phyloP scores from a whole-genome alignment of 176 grass and related monocot species.

The Juncus effusus region DNA sequence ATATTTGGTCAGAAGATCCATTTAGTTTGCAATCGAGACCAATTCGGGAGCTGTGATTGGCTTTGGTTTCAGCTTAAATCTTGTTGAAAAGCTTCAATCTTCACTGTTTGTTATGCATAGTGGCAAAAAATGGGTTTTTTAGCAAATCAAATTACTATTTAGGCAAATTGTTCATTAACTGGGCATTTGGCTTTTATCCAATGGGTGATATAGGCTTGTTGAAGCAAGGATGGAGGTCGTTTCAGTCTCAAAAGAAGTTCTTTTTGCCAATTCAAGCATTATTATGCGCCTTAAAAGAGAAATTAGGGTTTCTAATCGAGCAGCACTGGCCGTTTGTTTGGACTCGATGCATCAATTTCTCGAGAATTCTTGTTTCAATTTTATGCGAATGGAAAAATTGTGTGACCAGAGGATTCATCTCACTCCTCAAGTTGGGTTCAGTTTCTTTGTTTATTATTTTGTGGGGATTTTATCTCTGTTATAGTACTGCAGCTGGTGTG shows the following conservation, averaged over 20 bases:
- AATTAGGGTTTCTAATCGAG: slow-evolving; percentile 61
- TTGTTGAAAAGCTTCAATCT: neutral
- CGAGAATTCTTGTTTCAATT: slow-evolving; percentile 38
- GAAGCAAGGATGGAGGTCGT: slow-evolving; percentile 87
- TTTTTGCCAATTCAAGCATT: slow-evolving; percentile 47
- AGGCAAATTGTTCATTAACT: slow-evolving; percentile 1
- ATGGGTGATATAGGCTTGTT: slow-evolving; percentile 83
- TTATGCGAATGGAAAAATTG: slow-evolving; percentile 65
- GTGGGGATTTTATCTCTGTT: slow-evolving; percentile 86
- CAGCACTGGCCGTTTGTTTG: slow-evolving; percentile 88
- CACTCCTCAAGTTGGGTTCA: slow-evolving; percentile 58
- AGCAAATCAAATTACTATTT: neutral
- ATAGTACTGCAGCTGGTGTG: slow-evolving; percentile 54
- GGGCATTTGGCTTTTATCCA: neutral
- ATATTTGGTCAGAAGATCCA: too few relatives aligned
- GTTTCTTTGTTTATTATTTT: slow-evolving; percentile 80
- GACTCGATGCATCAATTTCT: slow-evolving; percentile 42
- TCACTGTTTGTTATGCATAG: neutral
- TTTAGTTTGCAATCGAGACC: too few relatives aligned
- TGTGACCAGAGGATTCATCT: slow-evolving; percentile 41
- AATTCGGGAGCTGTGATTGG: neutral
- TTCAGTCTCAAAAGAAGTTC: slow-evolving; percentile 70
- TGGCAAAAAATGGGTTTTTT: neutral
- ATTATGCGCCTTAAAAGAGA: slow-evolving; percentile 38
- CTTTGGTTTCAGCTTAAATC: neutral